phyloP scores from a whole-genome alignment of 176 grass and related monocot genomes.

The Echinochloa phyllopogon region DNA sequence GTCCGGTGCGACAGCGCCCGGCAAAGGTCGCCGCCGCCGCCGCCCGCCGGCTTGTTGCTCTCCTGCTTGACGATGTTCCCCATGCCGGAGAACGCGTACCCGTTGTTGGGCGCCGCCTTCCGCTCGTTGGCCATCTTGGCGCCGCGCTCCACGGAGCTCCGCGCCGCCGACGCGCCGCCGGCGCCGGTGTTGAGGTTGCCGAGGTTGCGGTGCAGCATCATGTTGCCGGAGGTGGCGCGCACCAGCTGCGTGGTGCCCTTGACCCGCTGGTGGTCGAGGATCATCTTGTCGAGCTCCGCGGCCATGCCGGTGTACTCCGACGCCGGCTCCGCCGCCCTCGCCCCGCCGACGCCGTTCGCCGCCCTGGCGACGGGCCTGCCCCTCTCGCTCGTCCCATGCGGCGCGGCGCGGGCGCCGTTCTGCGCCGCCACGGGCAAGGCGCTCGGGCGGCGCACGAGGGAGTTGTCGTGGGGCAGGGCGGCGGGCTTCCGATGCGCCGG shows the following conservation, averaged over 20 bases:
- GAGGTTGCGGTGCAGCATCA: slow-evolving; percentile 90
- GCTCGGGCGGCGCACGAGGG: slow-evolving; percentile 40
- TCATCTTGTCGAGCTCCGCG: slow-evolving; percentile 87
- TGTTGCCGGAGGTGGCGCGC: slow-evolving; percentile 82
- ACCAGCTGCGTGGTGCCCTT: slow-evolving; percentile 64
- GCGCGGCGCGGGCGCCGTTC: slow-evolving; percentile 1
- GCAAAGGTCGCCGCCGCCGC: slow-evolving; percentile 53
- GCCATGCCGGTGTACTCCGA: slow-evolving; percentile 71
- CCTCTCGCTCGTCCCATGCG: background rate
- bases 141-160: slow-evolving; percentile 43
- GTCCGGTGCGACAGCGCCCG: slow-evolving; percentile 67
- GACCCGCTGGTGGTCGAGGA: slow-evolving; percentile 67
- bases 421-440: background rate
- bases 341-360: slow-evolving; percentile 30
- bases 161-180: slow-evolving; percentile 22
- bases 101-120: slow-evolving; percentile 31
- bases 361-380: slow-evolving; percentile 1
- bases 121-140: slow-evolving; percentile 45
- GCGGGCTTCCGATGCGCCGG: slow-evolving; percentile 30
- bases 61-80: slow-evolving; percentile 61
- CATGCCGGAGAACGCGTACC: slow-evolving; percentile 42
- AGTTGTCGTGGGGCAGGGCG: slow-evolving; percentile 33
- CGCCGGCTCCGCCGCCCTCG: slow-evolving; percentile 14
- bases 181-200: slow-evolving; percentile 66
- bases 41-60: background rate